Conservation (phyloP, 2,329 filamentous ascomycete genomes). For the Hortaea sp. region DNA sequence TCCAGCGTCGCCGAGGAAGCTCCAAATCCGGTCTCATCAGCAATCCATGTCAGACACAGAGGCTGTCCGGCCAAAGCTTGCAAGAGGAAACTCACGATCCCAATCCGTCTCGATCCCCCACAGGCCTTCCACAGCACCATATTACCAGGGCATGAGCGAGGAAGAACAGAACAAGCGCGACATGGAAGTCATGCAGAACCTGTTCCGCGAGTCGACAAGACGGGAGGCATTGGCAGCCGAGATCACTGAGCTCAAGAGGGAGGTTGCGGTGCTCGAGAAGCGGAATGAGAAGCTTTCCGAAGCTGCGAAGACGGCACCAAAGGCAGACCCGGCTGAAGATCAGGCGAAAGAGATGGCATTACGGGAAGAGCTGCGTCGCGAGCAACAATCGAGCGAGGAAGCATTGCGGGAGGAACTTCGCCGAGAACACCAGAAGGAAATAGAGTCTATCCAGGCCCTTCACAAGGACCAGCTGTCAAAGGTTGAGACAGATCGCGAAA, state of each 20-base stretch:
- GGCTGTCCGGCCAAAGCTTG: constrained; percentile 7
- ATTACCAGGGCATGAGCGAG: constrained; percentile 6
- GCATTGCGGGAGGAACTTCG: background rate
- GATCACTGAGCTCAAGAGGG: constrained; percentile 15
- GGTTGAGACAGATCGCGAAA: constrained; percentile 13
- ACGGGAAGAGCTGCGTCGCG: background rate
- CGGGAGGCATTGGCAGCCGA: constrained; percentile 15
- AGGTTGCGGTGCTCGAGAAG: constrained; percentile 12
- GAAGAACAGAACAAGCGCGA: constrained; percentile 15
- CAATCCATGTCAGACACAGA: constrained; percentile 16
- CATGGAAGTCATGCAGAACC: constrained; percentile 19
- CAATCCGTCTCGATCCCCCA: constrained; percentile 12
- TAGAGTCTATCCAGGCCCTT: constrained; percentile 9
- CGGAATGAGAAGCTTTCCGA: constrained; percentile 12
- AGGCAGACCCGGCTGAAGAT: constrained; percentile 2
- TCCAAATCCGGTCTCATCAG: constrained; percentile 5
- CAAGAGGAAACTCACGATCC: constrained; percentile 11
- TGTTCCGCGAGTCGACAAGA: constrained; percentile 17
- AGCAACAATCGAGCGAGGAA: constrained; percentile 2
- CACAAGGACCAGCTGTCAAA: constrained; percentile 10
- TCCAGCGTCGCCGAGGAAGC: constrained; percentile 10
- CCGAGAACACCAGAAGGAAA: constrained; percentile 1
- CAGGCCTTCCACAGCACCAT: constrained; percentile 12
- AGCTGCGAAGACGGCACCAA: constrained; percentile 4
- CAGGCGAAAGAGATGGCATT: constrained; percentile 6